These are phyloP conservation scores for Pseudopithomyces chartarum DNA, from an alignment of 2,329 filamentous ascomycete species.

Conservation along the genomic window DNA sequence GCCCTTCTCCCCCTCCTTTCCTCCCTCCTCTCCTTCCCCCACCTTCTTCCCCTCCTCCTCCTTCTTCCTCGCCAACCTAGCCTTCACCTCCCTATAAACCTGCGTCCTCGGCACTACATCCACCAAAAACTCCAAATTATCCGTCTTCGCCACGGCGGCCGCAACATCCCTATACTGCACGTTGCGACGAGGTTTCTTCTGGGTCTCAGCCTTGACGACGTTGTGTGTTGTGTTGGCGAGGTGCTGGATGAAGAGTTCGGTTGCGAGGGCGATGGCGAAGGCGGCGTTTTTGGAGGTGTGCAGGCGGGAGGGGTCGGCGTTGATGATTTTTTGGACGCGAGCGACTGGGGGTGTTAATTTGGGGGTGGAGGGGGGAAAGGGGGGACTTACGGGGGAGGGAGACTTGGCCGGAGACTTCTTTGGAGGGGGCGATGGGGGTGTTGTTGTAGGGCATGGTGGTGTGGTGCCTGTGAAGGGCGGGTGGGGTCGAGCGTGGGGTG, in stretches of 20 bases:
- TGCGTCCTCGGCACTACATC: slow-evolving; percentile 89
- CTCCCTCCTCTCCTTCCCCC: slow-evolving; percentile 43
- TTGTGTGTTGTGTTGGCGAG: slow-evolving; percentile 83
- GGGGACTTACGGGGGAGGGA: slow-evolving; percentile 75
- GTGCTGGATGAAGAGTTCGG: slow-evolving; percentile 95
- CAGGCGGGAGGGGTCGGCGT: slow-evolving; percentile 79
- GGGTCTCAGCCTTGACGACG: slow-evolving; percentile 82
- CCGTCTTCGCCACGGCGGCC: slow-evolving; percentile 81
- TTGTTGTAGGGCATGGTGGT: slow-evolving; percentile 85
- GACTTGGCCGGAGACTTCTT: slow-evolving; percentile 83
- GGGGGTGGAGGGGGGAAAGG: neutral
- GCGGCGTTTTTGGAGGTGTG: slow-evolving; percentile 87
- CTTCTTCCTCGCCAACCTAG: slow-evolving; percentile 55
- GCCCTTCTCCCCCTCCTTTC: slow-evolving; percentile 20
- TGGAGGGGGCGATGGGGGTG: slow-evolving; percentile 75
- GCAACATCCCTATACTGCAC: slow-evolving; percentile 96
- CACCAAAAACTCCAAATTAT: slow-evolving; percentile 92
- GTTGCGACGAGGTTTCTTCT: slow-evolving; percentile 79
- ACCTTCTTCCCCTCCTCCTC: slow-evolving; percentile 10
- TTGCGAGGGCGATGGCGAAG: slow-evolving; percentile 90
- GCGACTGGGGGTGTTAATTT: slow-evolving; percentile 66
- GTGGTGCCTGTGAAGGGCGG: neutral
- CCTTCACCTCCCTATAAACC: slow-evolving; percentile 79
- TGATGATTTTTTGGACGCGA: slow-evolving; percentile 94
- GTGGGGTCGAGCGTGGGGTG: too few relatives aligned